phyloP scores from a whole-genome alignment of 352 stramenopile species.

The Globisporangium recalcitrans region DNA sequence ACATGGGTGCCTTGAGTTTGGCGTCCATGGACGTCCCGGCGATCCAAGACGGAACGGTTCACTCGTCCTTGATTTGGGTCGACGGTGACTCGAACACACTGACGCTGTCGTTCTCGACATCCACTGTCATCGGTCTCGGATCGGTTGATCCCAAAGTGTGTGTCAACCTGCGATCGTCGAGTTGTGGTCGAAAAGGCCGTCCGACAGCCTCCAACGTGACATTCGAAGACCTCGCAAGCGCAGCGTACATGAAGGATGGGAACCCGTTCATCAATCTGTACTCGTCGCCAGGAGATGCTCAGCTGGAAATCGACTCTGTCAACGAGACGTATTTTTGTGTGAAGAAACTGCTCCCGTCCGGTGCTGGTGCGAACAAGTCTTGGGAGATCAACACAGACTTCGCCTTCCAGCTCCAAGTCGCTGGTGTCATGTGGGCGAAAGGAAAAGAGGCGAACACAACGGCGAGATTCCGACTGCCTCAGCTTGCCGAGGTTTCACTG shows the following conservation, averaged over 20 bases:
- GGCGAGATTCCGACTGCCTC: constrained; percentile 29
- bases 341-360: constrained; percentile 56
- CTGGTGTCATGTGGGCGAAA: constrained; percentile 40
- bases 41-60: constrained; percentile 35
- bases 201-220: constrained; percentile 41
- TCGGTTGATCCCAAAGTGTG: constrained; percentile 67
- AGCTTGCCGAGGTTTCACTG: constrained; percentile 53
- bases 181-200: constrained; percentile 46
- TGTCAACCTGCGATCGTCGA: constrained; percentile 49
- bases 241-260: constrained; percentile 63
- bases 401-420: constrained; percentile 70
- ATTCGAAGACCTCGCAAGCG: constrained; percentile 31
- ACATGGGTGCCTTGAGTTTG: constrained; percentile 47
- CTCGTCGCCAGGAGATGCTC: constrained; percentile 43
- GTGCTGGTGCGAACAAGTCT: constrained; percentile 43
- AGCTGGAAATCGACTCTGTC: constrained; percentile 37
- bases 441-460: constrained; percentile 9
- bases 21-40: constrained; percentile 51
- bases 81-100: constrained; percentile 56
- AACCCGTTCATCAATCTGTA: constrained; percentile 79
- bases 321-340: constrained; percentile 80
- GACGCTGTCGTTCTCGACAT: constrained; percentile 75
- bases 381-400: constrained; percentile 72
- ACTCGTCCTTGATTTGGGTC: constrained; percentile 76
- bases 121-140: constrained; percentile 56